phyloP scores from a whole-genome alignment of 2,329 filamentous ascomycete species.

The Aspergillus costaricaensis region DNA sequence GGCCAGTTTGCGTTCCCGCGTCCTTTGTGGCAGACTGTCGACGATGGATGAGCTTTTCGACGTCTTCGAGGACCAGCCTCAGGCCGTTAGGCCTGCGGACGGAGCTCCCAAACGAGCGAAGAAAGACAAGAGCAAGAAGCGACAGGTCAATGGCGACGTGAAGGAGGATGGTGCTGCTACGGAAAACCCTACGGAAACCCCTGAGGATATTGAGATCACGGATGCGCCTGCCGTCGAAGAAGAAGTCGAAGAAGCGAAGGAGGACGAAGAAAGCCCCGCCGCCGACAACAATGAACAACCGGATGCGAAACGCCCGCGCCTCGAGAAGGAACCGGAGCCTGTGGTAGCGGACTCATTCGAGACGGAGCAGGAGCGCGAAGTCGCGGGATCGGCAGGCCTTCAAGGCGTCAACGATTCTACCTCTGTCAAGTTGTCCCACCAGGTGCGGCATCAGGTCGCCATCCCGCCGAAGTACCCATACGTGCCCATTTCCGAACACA shows the following conservation, averaged over 20 bases:
- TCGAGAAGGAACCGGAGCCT: conserved; percentile 68
- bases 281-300: conserved; percentile 40
- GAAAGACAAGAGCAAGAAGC: conserved; percentile 75
- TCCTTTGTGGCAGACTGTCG: conserved; percentile 21
- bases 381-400: conserved; percentile 74
- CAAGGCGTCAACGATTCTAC: conserved; percentile 64
- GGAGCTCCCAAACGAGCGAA: conserved; percentile 41
- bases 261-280: conserved; percentile 21
- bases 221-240: conserved; percentile 19
- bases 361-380: conserved; percentile 88
- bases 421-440: conserved; percentile 80
- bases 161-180: conserved; percentile 52
- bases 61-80: conserved; percentile 71
- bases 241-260: conserved; percentile 18
- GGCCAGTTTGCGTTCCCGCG: conserved; percentile 17
- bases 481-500: conserved; percentile 91
- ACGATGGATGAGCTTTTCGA: conserved; percentile 79
- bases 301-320: conserved; percentile 50
- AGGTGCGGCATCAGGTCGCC: conserved; percentile 97
- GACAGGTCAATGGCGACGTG: conserved; percentile 77
- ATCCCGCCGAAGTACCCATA: conserved; percentile 93
- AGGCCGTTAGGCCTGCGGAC: conserved; percentile 43
- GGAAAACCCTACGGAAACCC: conserved; percentile 41
- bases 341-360: conserved; percentile 92
- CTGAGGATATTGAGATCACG: conserved; percentile 25